Evolutionary conservation across 2,329 filamentous ascomycete genomes (phyloP).

Genomic region (Chlorencoelia australis): DNA sequence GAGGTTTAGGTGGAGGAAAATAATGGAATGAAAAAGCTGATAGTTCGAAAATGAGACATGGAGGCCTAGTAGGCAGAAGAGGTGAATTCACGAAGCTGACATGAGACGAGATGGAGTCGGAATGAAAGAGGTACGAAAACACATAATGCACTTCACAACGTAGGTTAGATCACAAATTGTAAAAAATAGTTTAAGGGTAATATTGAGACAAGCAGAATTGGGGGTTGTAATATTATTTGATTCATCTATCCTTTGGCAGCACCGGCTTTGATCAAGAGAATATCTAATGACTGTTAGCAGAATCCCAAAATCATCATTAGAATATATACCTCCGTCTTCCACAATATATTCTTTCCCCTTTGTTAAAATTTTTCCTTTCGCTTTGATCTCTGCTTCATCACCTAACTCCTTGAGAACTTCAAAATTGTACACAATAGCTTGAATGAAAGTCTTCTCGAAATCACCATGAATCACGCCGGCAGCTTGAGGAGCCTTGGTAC

Average conservation of each 20-base stretch:
- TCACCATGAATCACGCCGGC: slow-evolving; percentile 97
- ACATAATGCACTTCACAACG: too few relatives aligned
- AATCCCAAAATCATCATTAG: slow-evolving; percentile 28
- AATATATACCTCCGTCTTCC: slow-evolving; percentile 54
- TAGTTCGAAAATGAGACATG: too few relatives aligned
- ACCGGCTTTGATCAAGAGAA: slow-evolving; percentile 24
- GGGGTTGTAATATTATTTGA: slow-evolving; percentile 13
- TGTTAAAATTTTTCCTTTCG: slow-evolving; percentile 93
- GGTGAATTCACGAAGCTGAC: too few relatives aligned
- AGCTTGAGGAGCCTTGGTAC: slow-evolving; percentile 93
- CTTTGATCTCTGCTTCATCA: slow-evolving; percentile 79
- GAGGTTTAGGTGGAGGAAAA: too few relatives aligned
- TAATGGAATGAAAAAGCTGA: too few relatives aligned
- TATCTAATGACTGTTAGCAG: slow-evolving; percentile 10
- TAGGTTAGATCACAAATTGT: too few relatives aligned
- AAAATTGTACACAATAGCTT: slow-evolving; percentile 91
- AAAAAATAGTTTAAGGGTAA: too few relatives aligned
- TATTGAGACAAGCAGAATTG: too few relatives aligned
- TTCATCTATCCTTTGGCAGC: slow-evolving; percentile 24
- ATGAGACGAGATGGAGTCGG: too few relatives aligned
- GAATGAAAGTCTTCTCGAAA: slow-evolving; percentile 99
- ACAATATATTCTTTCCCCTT: slow-evolving; percentile 97
- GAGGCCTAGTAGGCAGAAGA: too few relatives aligned
- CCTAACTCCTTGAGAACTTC: slow-evolving; percentile 70
- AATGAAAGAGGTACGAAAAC: too few relatives aligned